These are phyloP conservation scores for Astrothelium subdiscretum DNA, from an alignment of 495 filamentous ascomycete species.

Conservation along the genomic window DNA sequence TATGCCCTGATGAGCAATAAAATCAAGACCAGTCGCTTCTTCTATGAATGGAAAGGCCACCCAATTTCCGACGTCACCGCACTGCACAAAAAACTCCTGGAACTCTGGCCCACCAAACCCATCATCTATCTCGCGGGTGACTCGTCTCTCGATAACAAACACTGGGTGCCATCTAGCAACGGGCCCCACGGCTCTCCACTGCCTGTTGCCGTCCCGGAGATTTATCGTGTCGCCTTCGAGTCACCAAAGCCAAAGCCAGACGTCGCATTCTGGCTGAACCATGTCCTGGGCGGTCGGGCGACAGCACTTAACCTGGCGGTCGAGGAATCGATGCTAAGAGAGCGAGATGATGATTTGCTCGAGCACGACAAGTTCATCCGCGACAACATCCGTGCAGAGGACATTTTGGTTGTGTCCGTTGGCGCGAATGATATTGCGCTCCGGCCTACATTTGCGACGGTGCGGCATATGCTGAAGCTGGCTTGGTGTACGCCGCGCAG, in stretches of 20 bases:
- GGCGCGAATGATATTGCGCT: constrained; percentile 28
- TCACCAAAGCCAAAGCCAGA: constrained; percentile 17
- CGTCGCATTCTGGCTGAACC: constrained; percentile 27
- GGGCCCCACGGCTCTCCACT: constrained; percentile 14
- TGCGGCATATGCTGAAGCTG: constrained; percentile 20
- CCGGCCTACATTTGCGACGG: constrained; percentile 14
- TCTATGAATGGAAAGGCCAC: constrained; percentile 24
- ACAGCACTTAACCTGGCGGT: constrained; percentile 23
- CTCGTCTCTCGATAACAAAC: constrained; percentile 28
- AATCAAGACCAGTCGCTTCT: constrained; percentile 19
- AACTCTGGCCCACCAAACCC: constrained; percentile 10
- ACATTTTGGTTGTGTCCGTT: constrained; percentile 26
- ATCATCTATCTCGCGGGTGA: constrained; percentile 27
- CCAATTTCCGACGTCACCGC: constrained; percentile 16
- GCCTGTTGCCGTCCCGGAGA: constrained; percentile 14
- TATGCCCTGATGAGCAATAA: constrained; percentile 10
- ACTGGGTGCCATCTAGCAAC: constrained; percentile 18
- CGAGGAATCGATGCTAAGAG: constrained; percentile 19
- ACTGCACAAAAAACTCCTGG: constrained; percentile 6
- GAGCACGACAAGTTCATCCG: constrained; percentile 25
- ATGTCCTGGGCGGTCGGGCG: constrained; percentile 18
- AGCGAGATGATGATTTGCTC: constrained; percentile 16
- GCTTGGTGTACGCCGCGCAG: constrained; percentile 17
- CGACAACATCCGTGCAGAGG: constrained; percentile 18
- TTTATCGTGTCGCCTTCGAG: constrained; percentile 18